phyloP scores from a whole-genome alignment of 1,139 yeast genomes.

The Sugiyamaella paludigena region DNA sequence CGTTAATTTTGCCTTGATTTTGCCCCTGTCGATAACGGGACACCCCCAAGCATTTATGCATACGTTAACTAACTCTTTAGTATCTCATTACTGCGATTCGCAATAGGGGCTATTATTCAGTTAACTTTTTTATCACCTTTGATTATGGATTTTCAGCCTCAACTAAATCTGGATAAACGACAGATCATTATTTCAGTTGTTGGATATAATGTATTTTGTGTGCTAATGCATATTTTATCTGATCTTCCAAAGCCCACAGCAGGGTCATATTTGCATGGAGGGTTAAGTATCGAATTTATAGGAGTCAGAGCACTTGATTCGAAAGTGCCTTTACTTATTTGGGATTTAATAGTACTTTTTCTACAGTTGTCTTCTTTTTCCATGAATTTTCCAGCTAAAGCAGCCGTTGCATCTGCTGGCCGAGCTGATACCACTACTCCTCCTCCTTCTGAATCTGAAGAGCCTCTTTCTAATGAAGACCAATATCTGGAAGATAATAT shows the following conservation, averaged over 20 bases:
- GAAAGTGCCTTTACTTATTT: slow-evolving; percentile 24
- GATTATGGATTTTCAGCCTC: slow-evolving; percentile 21
- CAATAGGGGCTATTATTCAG: slow-evolving; percentile 28
- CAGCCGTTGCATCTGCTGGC: background rate
- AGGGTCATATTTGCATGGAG: slow-evolving; percentile 35
- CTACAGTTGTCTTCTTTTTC: slow-evolving; percentile 29
- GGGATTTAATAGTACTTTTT: slow-evolving; percentile 27
- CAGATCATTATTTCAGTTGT: slow-evolving; percentile 25
- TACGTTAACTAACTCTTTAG: slow-evolving; percentile 6
- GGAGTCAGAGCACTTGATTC: slow-evolving; percentile 31
- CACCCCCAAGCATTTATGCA: background rate
- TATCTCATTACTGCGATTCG: slow-evolving; percentile 27
- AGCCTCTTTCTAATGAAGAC: background rate
- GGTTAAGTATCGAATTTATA: slow-evolving; percentile 38
- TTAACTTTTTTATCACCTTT: slow-evolving; percentile 27
- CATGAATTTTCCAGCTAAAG: slow-evolving; percentile 23
- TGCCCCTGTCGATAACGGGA: background rate
- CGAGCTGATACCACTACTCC: background rate
- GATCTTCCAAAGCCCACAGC: slow-evolving; percentile 21
- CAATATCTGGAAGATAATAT: slow-evolving; percentile 5
- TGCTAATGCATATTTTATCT: slow-evolving; percentile 21
- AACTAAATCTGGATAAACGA: slow-evolving; percentile 22
- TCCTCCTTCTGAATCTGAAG: background rate
- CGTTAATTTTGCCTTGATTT: background rate
- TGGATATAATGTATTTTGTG: slow-evolving; percentile 23